Base-by-base conservation (phyloP, 78 protist species). In the Polysphondylium violaceum region DNA sequence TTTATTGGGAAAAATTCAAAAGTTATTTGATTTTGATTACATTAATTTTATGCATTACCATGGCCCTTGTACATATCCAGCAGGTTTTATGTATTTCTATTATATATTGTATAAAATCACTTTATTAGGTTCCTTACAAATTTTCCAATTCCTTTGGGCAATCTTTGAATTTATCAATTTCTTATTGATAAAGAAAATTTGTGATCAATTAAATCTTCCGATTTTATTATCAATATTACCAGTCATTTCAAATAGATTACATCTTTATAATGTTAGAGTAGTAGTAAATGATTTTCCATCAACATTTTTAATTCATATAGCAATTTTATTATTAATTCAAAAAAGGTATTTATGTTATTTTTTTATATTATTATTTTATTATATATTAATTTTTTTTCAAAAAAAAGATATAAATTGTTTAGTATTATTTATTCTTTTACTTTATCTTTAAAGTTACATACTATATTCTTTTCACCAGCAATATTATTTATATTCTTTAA, bases 51-150 rank as follows among this genome's bases (percentile, higher is more conserved):
- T 90, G 94, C 94, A 90, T 55, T 83, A 90, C 47, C 94, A 90
- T 72, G 94, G 94, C 9, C 94, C 94, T 12, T 61, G 73, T 53
- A 90, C 94, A 0, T 90, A 90, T 53, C 92, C 94, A 41, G 83
- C 59, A 23, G 94, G 94, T 12, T 90, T 78, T 68, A 35, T 74
- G 12, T 90, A 67, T 16, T 41, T 90, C 31, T 90, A 90, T 59
- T 16, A 43, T 0, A 0, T 47, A 6, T 33, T 90, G 23, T 63
- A 53, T 21, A 50, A 31, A 21, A 44, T 90, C 19, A 33, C 77
- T 2, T n/a, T 35, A 50, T 14, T 16, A 12, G 94, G 75, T 19
- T 83, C 87, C 3, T 35, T 90, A 23, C 83, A 58, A 72, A 35
- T 31, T 3, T 90, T 71, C 43, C 89, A 83, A 69, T 35, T 69